Percentiles rank a stretch among this genome's conserved stretches.
These are phyloP conservation scores for Ceratocystis harringtonii DNA, from an alignment of 2,329 filamentous ascomycete genomes.

Conservation along the genomic window DNA sequence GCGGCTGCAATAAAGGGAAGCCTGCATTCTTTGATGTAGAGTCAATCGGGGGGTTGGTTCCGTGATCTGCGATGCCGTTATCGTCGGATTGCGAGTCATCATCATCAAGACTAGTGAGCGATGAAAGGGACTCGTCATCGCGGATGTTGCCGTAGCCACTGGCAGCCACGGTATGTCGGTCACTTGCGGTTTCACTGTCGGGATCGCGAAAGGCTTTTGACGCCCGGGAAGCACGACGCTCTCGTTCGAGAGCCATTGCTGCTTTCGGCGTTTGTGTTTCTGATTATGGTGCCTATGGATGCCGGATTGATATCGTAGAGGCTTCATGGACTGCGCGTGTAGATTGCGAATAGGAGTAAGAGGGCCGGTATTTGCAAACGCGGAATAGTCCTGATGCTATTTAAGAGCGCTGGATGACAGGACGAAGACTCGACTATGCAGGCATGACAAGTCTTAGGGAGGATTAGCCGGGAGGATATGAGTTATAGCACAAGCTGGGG, in stretches of 20 bases:
- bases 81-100: neutral
- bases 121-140: slow-evolving; percentile 13
- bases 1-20: neutral
- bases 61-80: no score
- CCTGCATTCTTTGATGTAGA: no score
- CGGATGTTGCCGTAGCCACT: slow-evolving; percentile 1
- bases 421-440: neutral
- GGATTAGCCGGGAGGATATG: neutral
- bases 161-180: no score
- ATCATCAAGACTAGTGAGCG: slow-evolving; percentile 14
- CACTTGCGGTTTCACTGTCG: no score
- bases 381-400: neutral
- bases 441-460: neutral
- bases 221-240: neutral
- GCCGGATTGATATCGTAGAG: slow-evolving; percentile 1
- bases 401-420: neutral
- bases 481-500: neutral
- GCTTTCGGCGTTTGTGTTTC: slow-evolving; percentile 6
- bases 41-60: no score
- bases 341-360: neutral
- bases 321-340: slow-evolving; percentile 1
- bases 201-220: neutral
- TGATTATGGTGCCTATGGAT: slow-evolving; percentile 1
- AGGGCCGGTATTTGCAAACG: neutral
- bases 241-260: neutral